Base-by-base conservation (phyloP, 2,329 filamentous ascomycete species). In the Ophiobolus disseminans region DNA sequence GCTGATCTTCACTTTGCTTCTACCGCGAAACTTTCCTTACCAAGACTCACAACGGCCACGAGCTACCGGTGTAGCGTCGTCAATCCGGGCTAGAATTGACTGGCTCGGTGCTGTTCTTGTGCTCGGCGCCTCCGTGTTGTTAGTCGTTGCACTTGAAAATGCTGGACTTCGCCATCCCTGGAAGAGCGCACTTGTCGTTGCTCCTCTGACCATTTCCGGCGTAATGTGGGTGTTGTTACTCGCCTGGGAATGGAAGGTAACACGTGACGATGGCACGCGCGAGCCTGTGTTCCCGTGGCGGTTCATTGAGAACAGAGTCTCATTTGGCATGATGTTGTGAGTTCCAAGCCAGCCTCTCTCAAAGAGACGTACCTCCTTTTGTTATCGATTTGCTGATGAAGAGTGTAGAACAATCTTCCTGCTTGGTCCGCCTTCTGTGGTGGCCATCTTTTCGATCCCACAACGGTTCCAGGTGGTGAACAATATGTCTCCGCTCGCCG, bases 241-340 rank as follows among this genome's bases (percentile, higher is more conserved):
- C 5, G 16, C 21, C 1, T 51, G 40, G 48, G 34, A 55, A 26
- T 25, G 48, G 10, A 13, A 26, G 5, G 38, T 46, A 4, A 37
- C 39, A 2, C 7, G 2, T 11, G 13, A 25, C 10, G 16, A 37
- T n/a, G 5, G 13, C 1, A 30, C 19, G 4, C 16, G 10, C 7
- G 52, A 48, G 35, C 48, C 47, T n/a, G 36, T 46, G 16, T 41
- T 46, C 35, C 40, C 40, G n/a, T 53, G 30, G 53, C 4, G 41
- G 1, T 43, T 53, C 22, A 23, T 50, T 11, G n/a, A 38, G 7
- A 45, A 39, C 25, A 6, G 45, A 5, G 31, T 43, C 21, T 41
- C 28, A 30, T 31, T 48, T 17, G 46, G 46, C 2, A 16, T 43
- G 3, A 25, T 50, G 13, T 44, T 50, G 35, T 48, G 25, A 38